These are phyloP conservation scores for Hymenoscyphus repandus DNA, from an alignment of 2,329 filamentous ascomycete species.

Conservation along the genomic window DNA sequence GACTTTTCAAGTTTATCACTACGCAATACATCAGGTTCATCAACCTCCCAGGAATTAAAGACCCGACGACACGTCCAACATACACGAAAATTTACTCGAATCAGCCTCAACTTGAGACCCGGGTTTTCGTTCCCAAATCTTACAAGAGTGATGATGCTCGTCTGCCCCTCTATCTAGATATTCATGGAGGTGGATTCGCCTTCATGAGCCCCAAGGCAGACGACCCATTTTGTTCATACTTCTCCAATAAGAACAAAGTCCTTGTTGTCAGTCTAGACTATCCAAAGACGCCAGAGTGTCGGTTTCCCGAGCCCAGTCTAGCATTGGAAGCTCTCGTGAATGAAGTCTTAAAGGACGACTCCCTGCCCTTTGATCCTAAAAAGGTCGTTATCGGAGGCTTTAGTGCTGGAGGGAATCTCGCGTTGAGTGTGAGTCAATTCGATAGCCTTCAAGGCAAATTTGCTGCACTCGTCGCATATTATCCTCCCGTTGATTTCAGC, in stretches of 20 bases:
- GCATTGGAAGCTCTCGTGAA: slow-evolving; percentile 41
- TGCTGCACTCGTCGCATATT: slow-evolving; percentile 38
- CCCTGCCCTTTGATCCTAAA: slow-evolving; percentile 40
- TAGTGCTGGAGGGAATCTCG: slow-evolving; percentile 46
- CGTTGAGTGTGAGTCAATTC: slow-evolving; percentile 39
- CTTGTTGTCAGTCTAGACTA: slow-evolving; percentile 46
- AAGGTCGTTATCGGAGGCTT: slow-evolving; percentile 43
- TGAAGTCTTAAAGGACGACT: slow-evolving; percentile 38
- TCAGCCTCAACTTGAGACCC: slow-evolving; percentile 23
- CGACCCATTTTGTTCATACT: slow-evolving; percentile 42
- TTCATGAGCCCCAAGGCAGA: slow-evolving; percentile 39
- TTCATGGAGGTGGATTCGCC: slow-evolving; percentile 49
- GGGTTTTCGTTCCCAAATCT: slow-evolving; percentile 35
- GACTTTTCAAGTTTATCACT: slow-evolving; percentile 11
- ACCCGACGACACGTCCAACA: slow-evolving; percentile 17
- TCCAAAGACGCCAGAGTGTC: slow-evolving; percentile 39
- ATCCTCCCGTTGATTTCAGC: slow-evolving; percentile 39
- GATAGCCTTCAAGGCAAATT: slow-evolving; percentile 29
- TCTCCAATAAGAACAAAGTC: slow-evolving; percentile 36
- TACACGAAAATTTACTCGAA: slow-evolving; percentile 19
- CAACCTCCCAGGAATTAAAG: slow-evolving; percentile 13
- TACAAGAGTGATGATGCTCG: slow-evolving; percentile 17
- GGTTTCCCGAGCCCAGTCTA: slow-evolving; percentile 41
- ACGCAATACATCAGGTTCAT: slow-evolving; percentile 7
- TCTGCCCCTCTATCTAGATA: slow-evolving; percentile 40